These are phyloP conservation scores for Aspergillus luchuensis DNA, from an alignment of 2,329 filamentous ascomycete species.

Conservation along the genomic window DNA sequence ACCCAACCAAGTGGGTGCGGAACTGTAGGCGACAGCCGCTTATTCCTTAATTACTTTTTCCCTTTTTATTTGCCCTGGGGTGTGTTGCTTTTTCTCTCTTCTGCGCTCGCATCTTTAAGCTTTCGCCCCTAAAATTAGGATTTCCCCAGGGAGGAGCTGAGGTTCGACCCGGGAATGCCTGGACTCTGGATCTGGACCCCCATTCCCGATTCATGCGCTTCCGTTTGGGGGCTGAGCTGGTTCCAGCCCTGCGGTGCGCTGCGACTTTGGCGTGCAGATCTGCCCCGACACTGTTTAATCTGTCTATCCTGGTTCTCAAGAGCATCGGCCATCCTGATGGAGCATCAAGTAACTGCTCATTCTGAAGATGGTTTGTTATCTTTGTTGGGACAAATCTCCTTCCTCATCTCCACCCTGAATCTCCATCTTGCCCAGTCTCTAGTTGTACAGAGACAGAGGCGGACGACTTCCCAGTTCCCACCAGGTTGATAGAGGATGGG, in stretches of 20 bases:
- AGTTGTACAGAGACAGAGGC: neutral
- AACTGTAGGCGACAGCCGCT: constrained; percentile 3
- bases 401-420: neutral
- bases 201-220: neutral
- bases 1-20: neutral
- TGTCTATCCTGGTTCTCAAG: neutral
- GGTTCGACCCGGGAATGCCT: constrained; percentile 1
- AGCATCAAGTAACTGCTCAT: neutral
- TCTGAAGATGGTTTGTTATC: neutral
- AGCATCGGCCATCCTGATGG: neutral
- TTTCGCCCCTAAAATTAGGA: constrained; percentile 6
- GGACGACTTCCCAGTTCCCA: neutral
- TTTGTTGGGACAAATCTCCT: neutral
- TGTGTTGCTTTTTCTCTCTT: neutral
- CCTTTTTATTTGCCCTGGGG: neutral
- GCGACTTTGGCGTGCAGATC: constrained; percentile 22
- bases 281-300: neutral
- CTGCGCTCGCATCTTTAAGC: neutral
- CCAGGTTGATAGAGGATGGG: neutral
- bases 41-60: constrained; percentile 1
- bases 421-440: neutral
- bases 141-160: neutral
- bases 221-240: constrained; percentile 11
- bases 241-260: constrained; percentile 16
- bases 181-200: neutral